These are phyloP conservation scores for Paraconiothyrium sp. DNA, from an alignment of 2,329 filamentous ascomycete species.

Conservation along the genomic window DNA sequence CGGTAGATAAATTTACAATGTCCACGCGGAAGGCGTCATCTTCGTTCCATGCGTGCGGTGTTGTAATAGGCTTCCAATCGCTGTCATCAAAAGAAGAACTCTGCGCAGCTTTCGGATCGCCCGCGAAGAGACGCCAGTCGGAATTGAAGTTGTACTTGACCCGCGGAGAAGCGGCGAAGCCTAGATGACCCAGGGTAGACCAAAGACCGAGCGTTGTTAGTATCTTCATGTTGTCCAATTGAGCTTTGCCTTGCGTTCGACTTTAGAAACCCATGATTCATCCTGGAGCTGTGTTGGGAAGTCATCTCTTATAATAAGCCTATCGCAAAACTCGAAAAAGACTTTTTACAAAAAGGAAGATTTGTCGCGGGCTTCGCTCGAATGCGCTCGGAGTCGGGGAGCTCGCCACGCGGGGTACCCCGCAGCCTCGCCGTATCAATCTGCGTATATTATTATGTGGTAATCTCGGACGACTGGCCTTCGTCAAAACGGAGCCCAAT, in stretches of 20 bases:
- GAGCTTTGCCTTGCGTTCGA: background rate
- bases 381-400: background rate
- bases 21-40: background rate
- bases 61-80: background rate
- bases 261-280: background rate
- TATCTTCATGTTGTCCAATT: background rate
- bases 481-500: background rate
- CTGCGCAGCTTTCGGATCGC: background rate
- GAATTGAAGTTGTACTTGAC: slow-evolving; percentile 4
- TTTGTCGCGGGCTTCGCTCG: background rate
- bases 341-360: background rate
- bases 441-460: background rate
- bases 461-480: background rate
- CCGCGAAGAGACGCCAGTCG: slow-evolving; percentile 1
- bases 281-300: background rate
- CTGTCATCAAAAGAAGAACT: background rate
- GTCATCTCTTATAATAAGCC: background rate
- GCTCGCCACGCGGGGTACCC: background rate
- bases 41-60: slow-evolving; percentile 3
- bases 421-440: background rate
- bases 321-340: background rate
- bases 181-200: background rate
- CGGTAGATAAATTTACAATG: background rate
- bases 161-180: background rate
- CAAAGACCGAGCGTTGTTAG: background rate